Conservation (phyloP, 352 stramenopile species). For the Pythium insidiosum region DNA sequence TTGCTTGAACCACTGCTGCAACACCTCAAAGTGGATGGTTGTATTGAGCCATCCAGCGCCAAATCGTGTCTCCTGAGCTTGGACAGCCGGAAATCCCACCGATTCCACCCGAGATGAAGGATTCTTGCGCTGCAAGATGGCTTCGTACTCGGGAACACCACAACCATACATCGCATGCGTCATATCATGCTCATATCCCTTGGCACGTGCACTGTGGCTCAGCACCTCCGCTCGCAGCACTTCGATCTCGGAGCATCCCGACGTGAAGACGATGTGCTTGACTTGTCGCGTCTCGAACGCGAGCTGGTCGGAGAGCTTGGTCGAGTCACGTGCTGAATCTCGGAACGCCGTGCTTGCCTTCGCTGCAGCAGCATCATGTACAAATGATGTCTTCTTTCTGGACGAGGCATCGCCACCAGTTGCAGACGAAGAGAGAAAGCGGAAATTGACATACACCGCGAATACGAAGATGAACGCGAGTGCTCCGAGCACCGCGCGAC, state of each 20-base stretch:
- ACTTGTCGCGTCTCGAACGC: conserved; percentile 40
- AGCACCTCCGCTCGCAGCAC: conserved; percentile 65
- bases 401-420: background rate
- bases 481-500: conserved; percentile 17
- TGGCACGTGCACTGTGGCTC: conserved; percentile 48
- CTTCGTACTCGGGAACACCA: conserved; percentile 19
- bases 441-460: conserved; percentile 58
- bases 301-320: conserved; percentile 15
- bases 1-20: conserved; percentile 48
- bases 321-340: no score
- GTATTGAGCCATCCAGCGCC: conserved; percentile 54
- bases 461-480: conserved; percentile 38
- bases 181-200: conserved; percentile 44
- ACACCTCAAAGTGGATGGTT: conserved; percentile 42
- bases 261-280: conserved; percentile 70
- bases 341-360: no score
- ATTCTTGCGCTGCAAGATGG: conserved; percentile 45
- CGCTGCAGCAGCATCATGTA: no score
- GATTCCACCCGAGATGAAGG: conserved; percentile 32
- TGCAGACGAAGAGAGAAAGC: conserved; percentile 41
- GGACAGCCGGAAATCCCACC: conserved; percentile 29
- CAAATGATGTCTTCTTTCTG: no score
- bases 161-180: conserved; percentile 77
- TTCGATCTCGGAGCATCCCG: conserved; percentile 51
- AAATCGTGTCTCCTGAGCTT: conserved; percentile 18